phyloP scores from a whole-genome alignment of 75 land plant genomes.

The Sequoiadendron giganteum region DNA sequence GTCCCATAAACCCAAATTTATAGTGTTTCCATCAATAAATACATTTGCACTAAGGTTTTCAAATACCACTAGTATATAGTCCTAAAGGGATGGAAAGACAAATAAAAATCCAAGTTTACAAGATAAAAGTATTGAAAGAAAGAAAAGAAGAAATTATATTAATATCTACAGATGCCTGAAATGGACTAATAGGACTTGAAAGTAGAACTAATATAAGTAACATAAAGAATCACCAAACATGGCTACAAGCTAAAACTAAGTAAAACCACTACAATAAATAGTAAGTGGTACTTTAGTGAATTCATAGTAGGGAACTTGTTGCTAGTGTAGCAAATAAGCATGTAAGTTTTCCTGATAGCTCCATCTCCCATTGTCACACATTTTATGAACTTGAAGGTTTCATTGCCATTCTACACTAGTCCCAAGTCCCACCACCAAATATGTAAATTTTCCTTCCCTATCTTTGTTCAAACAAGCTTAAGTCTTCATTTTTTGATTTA shows the following conservation, averaged over 20 bases:
- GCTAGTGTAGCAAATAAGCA: conserved; percentile 53
- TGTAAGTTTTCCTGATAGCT: conserved; percentile 45
- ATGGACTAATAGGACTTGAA: no score
- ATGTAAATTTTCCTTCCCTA: neutral
- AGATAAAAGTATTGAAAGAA: neutral
- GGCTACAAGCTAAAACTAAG: neutral
- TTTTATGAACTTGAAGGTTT: no score
- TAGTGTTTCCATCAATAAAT: conserved; percentile 39
- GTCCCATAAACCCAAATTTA: conserved; percentile 59
- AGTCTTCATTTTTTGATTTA: neutral
- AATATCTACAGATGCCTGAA: no score
- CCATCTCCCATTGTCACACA: conserved; percentile 49
- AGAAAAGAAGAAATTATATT: no score
- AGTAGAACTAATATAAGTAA: no score
- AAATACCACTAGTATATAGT: conserved; percentile 54
- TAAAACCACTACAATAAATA: neutral
- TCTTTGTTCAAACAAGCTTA: neutral
- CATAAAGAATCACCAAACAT: neutral
- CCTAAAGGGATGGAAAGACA: conserved; percentile 20
- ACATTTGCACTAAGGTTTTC: conserved; percentile 60
- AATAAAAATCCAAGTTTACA: neutral
- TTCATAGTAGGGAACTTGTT: no score
- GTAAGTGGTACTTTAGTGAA: neutral
- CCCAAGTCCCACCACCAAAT: no score
- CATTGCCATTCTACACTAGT: no score